phyloP scores from a whole-genome alignment of 2,329 filamentous ascomycete genomes.

The Cytospora chrysosperma region DNA sequence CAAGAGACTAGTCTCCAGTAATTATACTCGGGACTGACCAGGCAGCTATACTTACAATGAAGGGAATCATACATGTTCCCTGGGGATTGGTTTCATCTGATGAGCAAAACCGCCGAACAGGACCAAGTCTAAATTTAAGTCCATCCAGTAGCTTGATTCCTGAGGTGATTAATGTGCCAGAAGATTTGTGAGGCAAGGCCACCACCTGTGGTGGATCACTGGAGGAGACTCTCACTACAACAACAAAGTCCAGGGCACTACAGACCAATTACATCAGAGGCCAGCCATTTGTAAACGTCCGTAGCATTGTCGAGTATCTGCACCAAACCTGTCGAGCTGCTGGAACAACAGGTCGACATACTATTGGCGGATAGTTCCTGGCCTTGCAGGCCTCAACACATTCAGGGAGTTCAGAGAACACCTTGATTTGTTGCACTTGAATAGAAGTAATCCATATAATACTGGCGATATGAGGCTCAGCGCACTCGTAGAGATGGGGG shows the following conservation, averaged over 20 bases:
- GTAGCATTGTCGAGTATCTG: conserved; percentile 26
- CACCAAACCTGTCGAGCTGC: conserved; percentile 26
- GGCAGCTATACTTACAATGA: background rate
- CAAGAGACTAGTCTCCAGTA: no score
- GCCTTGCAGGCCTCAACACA: conserved; percentile 32
- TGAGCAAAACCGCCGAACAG: background rate
- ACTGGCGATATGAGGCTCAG: conserved; percentile 29
- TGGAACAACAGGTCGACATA: conserved; percentile 33
- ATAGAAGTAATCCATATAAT: conserved; percentile 31
- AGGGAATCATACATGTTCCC: background rate
- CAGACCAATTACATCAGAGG: conserved; percentile 34
- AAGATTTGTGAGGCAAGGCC: conserved; percentile 26
- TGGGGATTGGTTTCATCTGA: background rate
- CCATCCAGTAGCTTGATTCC: conserved; percentile 16
- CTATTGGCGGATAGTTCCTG: conserved; percentile 35
- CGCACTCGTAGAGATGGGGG: conserved; percentile 35
- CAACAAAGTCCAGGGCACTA: no score
- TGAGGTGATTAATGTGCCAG: conserved; percentile 26
- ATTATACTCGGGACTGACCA: background rate
- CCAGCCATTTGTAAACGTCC: conserved; percentile 30
- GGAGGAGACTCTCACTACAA: background rate
- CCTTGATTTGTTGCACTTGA: conserved; percentile 31
- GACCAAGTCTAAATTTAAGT: conserved; percentile 10
- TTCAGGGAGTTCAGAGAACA: conserved; percentile 29
- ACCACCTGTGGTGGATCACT: conserved; percentile 28